Base-by-base conservation (phyloP, 495 filamentous ascomycete genomes). In the Collariella sp. region DNA sequence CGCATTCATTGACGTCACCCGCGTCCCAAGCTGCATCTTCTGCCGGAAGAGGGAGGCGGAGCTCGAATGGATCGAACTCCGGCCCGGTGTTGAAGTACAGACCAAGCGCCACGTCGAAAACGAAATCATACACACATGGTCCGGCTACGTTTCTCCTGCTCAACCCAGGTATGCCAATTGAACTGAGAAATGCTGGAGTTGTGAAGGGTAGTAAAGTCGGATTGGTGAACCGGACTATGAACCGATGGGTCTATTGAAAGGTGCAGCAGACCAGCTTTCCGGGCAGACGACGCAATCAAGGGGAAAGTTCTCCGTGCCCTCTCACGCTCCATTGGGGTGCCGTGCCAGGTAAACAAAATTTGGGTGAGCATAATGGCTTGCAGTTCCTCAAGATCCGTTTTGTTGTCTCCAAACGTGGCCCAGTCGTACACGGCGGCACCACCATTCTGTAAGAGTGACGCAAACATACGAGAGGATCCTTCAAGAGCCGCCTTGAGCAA, bases 21-120 rank as follows among this genome's bases (percentile, higher is more conserved):
- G 83, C 82, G 13, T 85, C 83, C 82, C 82, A 87, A 12, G 80
- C 76, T 31, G 79, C 81, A 62, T 87, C 83, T 55, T 87, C 83
- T 2, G 78, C 72, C 4, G 84, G 83, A 12, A 87, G 61, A 4
- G 82, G 80, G 22, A 87, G 64, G 16, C 71, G 67, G 35, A 85
- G 70, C 52, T 84, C 80, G 36, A 74, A 66, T 10, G 70, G 57
- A 42, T 85, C 78, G 38, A 85, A 76, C 52, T 78, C 70, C 44
- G 79, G 78, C 3, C 71, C 61, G 20, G 62, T 69, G 62, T 85
- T 86, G 74, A 85, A 87, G 55, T 79, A 87, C 12, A 85, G 72
- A n/a, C 75, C 75, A 44, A 80, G 73, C 26, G 82, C 76, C 7
- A 74, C 69, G 55, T 84, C 82, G 22, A 74, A 56, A 20, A 83